These are phyloP conservation scores for Phytophthora lateralis DNA, from an alignment of 352 stramenopile species.

Conservation along the genomic window DNA sequence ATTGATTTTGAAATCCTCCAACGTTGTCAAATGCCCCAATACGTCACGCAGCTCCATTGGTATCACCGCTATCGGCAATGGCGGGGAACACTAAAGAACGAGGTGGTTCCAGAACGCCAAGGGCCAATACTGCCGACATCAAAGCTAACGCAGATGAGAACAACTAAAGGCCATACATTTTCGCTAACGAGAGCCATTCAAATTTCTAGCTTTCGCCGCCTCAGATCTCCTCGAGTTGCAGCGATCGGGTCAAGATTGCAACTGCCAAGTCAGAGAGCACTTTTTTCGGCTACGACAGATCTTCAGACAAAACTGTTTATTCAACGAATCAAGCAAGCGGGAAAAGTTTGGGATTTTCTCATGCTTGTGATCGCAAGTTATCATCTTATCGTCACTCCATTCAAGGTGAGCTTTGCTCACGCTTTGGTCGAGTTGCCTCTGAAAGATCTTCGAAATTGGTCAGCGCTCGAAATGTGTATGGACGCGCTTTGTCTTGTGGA, in stretches of 20 bases:
- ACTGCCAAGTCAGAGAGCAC: constrained; percentile 18
- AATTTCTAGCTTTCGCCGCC: constrained; percentile 2
- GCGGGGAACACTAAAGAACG: constrained; percentile 5
- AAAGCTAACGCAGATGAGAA: neutral
- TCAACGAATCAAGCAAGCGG: constrained; percentile 33
- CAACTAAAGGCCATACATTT: neutral
- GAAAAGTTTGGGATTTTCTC: constrained; percentile 54
- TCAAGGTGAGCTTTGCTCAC: constrained; percentile 62
- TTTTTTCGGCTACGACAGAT: constrained; percentile 22
- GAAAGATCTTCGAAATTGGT: constrained; percentile 37
- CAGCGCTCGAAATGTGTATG: constrained; percentile 48
- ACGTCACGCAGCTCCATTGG: constrained; percentile 44
- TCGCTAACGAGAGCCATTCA: constrained; percentile 6
- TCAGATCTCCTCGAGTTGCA: constrained; percentile 9
- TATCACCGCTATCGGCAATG: constrained; percentile 51
- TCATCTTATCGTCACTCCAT: constrained; percentile 43
- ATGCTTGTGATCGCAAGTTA: constrained; percentile 57
- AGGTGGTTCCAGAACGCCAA: neutral
- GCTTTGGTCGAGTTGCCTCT: constrained; percentile 39
- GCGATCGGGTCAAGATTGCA: constrained; percentile 23
- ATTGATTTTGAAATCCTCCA: constrained; percentile 60
- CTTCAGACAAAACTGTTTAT: constrained; percentile 44
- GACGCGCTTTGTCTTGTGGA: constrained; percentile 54
- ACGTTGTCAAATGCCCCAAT: constrained; percentile 54
- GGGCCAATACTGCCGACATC: neutral